phyloP scores from a whole-genome alignment of 192 early-diverging fungal genomes.

The Coemansia erecta region DNA sequence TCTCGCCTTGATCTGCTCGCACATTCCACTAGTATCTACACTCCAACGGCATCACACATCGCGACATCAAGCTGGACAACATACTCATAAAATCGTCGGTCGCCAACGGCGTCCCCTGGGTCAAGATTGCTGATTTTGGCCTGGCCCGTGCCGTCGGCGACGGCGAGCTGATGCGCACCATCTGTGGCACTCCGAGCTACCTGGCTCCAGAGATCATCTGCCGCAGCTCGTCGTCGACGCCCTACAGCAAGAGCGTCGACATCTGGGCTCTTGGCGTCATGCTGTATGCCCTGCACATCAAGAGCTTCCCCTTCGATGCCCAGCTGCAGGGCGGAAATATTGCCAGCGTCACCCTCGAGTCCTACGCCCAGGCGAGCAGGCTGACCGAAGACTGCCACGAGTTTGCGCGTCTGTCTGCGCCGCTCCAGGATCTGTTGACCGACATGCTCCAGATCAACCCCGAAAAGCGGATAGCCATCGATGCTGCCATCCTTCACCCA shows the following conservation, averaged over 20 bases:
- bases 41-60: conserved; percentile 78
- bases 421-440: conserved; percentile 23
- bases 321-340: conserved; percentile 16
- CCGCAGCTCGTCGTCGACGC: conserved; percentile 28
- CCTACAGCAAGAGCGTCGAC: conserved; percentile 48
- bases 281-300: conserved; percentile 40
- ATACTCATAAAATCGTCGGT: conserved; percentile 45
- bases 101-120: conserved; percentile 9
- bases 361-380: conserved; percentile 23
- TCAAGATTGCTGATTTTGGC: conserved; percentile 70
- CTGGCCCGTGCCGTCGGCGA: conserved; percentile 54
- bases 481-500: conserved; percentile 31
- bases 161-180: conserved; percentile 50
- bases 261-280: conserved; percentile 55
- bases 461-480: conserved; percentile 19
- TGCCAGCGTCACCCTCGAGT: conserved; percentile 16
- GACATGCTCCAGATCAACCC: conserved; percentile 38
- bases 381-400: conserved; percentile 19
- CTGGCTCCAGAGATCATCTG: conserved; percentile 56
- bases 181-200: conserved; percentile 60
- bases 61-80: conserved; percentile 92
- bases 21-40: conserved; percentile 70
- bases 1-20: neutral
- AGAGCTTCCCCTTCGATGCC: conserved; percentile 46
- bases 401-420: conserved; percentile 19